Evolutionary conservation across 371 early-diverging fungal species (phyloP), one percentile per base, ranked within the genome.

Genomic region (Mortierella sp.): DNA sequence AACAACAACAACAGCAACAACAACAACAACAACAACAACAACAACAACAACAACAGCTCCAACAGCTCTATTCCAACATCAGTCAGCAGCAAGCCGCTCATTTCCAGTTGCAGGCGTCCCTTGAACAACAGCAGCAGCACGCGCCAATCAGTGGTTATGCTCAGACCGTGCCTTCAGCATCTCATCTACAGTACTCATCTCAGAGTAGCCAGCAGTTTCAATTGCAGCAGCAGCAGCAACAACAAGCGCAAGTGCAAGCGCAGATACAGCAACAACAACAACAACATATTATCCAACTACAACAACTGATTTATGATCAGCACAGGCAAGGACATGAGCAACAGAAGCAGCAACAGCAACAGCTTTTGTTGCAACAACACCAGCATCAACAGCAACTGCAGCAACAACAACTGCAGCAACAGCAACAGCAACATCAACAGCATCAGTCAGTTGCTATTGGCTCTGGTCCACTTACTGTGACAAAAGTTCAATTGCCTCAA

Each of bases 211-310:
- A 60, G 79, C 87, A 68, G 77, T 84, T 59, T 68, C 86, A 72
- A 73, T 73, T 47, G 67, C 86, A 67, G 70, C 86, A 61, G 62
- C 84, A 64, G 63, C 77, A 37, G 61, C 51, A 43, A 43, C 43
- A 43, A 43, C 43, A 43, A 14, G 61, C 40, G 1, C 69, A 69
- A 37, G 26, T 55, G 40, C 64, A 66, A 39, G 74, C n/a, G 1
- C 70, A 69, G 51, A 62, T 61, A 20, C 67, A 69, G 22, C 72
- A 68, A 12, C 85, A 76, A 58, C 84, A 83, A 66, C 84, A 75
- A 30, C 87, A 84, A 68, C 87, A 84, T 47, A 57, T 85, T 47
- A 70, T 84, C 18, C 76, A 79, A 26, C 66, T 83, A 22, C 85
- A 86, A 65, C 86, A 87, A 55, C 60, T 65, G 62, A 65, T 67